These are phyloP conservation scores for Linnemannia zychae DNA, from an alignment of 192 early-diverging fungal genomes.

Conservation along the genomic window DNA sequence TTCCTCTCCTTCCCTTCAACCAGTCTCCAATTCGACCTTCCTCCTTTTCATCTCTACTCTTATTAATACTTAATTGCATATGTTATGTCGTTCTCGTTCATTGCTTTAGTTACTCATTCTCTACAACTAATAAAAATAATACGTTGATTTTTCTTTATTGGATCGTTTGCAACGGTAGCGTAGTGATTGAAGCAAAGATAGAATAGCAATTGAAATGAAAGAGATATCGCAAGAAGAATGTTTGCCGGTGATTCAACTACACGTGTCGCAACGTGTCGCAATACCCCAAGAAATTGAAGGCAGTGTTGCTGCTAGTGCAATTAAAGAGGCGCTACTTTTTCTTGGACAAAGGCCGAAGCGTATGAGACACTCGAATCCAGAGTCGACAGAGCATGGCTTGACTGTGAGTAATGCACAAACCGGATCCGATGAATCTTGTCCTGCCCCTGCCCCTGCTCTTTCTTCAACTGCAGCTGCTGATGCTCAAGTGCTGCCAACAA, in stretches of 20 bases:
- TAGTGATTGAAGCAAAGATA: too few relatives aligned
- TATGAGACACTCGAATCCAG: conserved; percentile 51
- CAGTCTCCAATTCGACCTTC: background rate
- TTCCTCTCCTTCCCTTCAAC: background rate
- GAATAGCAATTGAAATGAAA: too few relatives aligned
- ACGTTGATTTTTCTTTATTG: too few relatives aligned
- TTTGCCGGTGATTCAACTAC: background rate
- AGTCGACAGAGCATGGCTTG: conserved; percentile 60
- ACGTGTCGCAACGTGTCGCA: background rate
- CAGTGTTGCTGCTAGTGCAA: background rate
- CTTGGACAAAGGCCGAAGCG: conserved; percentile 50
- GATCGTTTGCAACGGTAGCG: too few relatives aligned
- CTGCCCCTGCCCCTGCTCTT: conserved; percentile 4
- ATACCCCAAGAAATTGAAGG: background rate
- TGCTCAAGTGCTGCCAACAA: conserved; percentile 76
- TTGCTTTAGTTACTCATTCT: too few relatives aligned
- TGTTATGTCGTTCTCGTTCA: background rate
- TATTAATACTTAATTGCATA: background rate
- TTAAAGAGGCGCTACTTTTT: background rate
- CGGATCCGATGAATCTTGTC: conserved; percentile 52
- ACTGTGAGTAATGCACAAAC: conserved; percentile 93
- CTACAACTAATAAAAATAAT: too few relatives aligned
- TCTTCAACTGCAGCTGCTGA: background rate
- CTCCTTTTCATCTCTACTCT: background rate
- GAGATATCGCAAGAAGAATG: too few relatives aligned